phyloP scores from a whole-genome alignment of 2,329 filamentous ascomycete genomes.

The Trichothecium roseum region DNA sequence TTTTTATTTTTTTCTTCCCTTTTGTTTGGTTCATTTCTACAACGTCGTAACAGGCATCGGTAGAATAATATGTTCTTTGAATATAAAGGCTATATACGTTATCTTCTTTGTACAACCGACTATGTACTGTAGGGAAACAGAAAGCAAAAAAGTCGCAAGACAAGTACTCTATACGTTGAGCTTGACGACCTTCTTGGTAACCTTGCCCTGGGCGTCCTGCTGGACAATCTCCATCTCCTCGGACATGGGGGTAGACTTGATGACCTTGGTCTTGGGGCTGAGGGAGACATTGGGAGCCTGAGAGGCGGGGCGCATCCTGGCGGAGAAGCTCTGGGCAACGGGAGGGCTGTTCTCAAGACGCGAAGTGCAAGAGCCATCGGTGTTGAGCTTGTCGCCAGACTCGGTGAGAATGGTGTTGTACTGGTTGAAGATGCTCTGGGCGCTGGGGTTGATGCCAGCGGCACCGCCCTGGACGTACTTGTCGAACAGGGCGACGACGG shows the following conservation, averaged over 20 bases:
- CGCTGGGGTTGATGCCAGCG: constrained; percentile 11
- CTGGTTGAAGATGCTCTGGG: constrained; percentile 5
- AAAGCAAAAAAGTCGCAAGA: no score
- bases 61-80: no score
- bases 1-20: no score
- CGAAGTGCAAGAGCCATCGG: constrained; percentile 6
- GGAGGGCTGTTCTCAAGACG: constrained; percentile 6
- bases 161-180: no score
- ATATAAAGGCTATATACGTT: no score
- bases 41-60: no score
- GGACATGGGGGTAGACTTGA: constrained; percentile 4
- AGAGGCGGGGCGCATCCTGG: not conserved
- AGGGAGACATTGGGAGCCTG: constrained; percentile 2
- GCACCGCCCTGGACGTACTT: constrained; percentile 12
- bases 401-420: constrained; percentile 5
- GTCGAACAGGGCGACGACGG: constrained; percentile 12
- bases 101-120: no score
- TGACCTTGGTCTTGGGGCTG: constrained; percentile 1
- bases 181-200: no score
- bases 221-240: not conserved
- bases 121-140: no score
- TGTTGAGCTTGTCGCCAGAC: constrained; percentile 5
- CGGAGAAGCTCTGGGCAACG: constrained; percentile 5
- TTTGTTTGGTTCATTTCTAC: no score
- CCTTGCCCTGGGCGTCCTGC: not conserved